These are phyloP conservation scores for Akanthomyces dipterigenus DNA, from an alignment of 2,329 filamentous ascomycete species.

Conservation along the genomic window DNA sequence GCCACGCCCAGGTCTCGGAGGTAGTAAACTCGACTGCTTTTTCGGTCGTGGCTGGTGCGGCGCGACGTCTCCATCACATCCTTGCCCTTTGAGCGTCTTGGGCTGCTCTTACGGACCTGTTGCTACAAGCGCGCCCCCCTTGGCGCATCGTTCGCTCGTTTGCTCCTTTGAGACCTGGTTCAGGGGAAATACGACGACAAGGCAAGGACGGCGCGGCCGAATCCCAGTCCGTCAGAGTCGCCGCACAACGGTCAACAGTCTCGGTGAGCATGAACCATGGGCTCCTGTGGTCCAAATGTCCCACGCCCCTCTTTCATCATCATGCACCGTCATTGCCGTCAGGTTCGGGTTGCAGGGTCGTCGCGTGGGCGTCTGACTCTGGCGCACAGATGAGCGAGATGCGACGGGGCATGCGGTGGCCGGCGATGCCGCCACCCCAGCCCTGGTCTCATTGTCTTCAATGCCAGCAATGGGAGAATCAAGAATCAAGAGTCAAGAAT, in stretches of 20 bases:
- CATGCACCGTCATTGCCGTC: neutral
- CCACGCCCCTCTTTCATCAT: neutral
- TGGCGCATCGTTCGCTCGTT: neutral
- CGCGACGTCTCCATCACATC: neutral
- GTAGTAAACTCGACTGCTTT: neutral
- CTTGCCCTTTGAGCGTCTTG: neutral
- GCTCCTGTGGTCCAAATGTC: neutral
- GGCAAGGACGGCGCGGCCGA: too few species aligned
- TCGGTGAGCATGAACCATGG: slow-evolving; percentile 9
- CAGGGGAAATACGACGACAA: neutral
- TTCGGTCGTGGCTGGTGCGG: neutral
- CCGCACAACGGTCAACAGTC: neutral
- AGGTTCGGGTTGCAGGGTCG: neutral
- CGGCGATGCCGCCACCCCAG: neutral
- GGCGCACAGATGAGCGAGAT: neutral
- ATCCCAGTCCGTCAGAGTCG: neutral
- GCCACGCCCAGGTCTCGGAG: neutral
- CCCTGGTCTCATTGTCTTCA: neutral
- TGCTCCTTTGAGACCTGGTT: neutral
- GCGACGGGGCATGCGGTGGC: neutral
- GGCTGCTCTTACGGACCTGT: neutral
- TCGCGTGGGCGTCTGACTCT: slow-evolving; percentile 2
- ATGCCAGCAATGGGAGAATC: neutral
- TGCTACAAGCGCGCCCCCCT: too few species aligned
- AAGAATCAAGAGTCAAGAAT: too few species aligned